These are phyloP conservation scores for Salix purpurea DNA, from an alignment of 345 rosid genomes.

Conservation along the genomic window DNA sequence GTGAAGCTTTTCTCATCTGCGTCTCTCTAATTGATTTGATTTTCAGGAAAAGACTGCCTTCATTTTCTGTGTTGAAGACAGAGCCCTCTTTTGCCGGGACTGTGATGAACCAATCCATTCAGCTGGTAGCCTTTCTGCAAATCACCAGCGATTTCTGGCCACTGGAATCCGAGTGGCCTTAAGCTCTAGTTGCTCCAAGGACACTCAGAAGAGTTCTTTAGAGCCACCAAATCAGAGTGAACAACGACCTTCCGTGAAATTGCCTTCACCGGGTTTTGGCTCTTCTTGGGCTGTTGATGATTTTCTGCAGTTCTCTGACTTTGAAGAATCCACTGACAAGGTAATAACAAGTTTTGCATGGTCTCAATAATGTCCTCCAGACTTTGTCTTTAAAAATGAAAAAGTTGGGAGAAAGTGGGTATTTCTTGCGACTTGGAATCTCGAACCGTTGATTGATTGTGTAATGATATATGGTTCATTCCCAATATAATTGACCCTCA, in stretches of 20 bases:
- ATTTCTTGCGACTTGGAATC: background rate
- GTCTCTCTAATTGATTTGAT: background rate
- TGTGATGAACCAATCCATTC: constrained; percentile 83
- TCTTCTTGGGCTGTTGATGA: constrained; percentile 80
- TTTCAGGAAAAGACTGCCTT: constrained; percentile 87
- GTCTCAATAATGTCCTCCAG: background rate
- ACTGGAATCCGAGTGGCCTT: constrained; percentile 86
- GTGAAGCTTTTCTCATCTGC: background rate
- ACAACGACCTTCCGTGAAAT: constrained; percentile 35
- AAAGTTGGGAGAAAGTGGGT: background rate
- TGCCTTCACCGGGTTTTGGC: constrained; percentile 33
- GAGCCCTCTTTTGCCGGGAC: constrained; percentile 83
- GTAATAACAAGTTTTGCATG: constrained; percentile 26
- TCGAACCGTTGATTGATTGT: background rate
- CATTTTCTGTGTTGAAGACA: constrained; percentile 96
- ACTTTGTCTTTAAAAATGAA: too few relatives aligned
- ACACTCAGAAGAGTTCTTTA: constrained; percentile 32
- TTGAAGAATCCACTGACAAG: constrained; percentile 57
- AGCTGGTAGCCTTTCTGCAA: constrained; percentile 69
- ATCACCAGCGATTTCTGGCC: constrained; percentile 86
- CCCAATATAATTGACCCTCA: background rate
- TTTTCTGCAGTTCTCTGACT: constrained; percentile 62
- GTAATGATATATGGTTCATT: background rate
- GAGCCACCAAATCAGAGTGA: constrained; percentile 65
- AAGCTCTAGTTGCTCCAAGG: constrained; percentile 54